Evolutionary conservation across 768 basidiomycete genomes (phyloP).

Genomic region (Leucogyrophana mollusca): DNA sequence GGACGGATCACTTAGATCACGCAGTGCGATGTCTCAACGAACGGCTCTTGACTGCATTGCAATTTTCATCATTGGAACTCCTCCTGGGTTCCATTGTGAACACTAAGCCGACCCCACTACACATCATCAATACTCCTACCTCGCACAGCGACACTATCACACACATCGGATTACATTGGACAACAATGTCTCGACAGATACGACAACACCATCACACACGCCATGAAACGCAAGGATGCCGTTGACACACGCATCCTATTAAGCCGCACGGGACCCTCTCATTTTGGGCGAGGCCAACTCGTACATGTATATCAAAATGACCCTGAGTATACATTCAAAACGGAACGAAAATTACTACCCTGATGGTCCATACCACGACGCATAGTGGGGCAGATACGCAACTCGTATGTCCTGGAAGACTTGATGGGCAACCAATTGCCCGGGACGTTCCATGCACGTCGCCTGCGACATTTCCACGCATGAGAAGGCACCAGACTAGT

Average conservation of each 20-base stretch:
- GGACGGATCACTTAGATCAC: constrained; percentile 31
- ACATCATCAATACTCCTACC: constrained; percentile 13
- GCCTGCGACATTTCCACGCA: constrained; percentile 21
- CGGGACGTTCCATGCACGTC: constrained; percentile 13
- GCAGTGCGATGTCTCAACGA: constrained; percentile 26
- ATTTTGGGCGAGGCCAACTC: constrained; percentile 22
- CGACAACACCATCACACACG: constrained; percentile 15
- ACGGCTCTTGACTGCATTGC: constrained; percentile 15
- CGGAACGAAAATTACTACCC: constrained; percentile 26
- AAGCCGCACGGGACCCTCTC: constrained; percentile 15
- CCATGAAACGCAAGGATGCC: constrained; percentile 17
- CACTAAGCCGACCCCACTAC: not conserved
- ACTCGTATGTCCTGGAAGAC: constrained; percentile 22
- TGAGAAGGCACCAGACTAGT: constrained; percentile 16
- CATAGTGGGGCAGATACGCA: constrained; percentile 8
- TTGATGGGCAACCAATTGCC: constrained; percentile 10
- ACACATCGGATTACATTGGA: constrained; percentile 26
- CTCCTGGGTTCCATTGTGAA: constrained; percentile 6
- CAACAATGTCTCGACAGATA: constrained; percentile 31
- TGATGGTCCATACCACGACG: constrained; percentile 29
- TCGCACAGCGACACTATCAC: not conserved
- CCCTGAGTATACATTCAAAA: constrained; percentile 21
- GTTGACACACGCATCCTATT: constrained; percentile 26
- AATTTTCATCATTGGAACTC: constrained; percentile 9
- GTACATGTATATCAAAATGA: constrained; percentile 29